A percentile compares a stretch with the other conserved stretches of the same genome.
These are phyloP conservation scores for Agaricus subrufescens DNA, from an alignment of 768 basidiomycete species.

Conservation along the genomic window DNA sequence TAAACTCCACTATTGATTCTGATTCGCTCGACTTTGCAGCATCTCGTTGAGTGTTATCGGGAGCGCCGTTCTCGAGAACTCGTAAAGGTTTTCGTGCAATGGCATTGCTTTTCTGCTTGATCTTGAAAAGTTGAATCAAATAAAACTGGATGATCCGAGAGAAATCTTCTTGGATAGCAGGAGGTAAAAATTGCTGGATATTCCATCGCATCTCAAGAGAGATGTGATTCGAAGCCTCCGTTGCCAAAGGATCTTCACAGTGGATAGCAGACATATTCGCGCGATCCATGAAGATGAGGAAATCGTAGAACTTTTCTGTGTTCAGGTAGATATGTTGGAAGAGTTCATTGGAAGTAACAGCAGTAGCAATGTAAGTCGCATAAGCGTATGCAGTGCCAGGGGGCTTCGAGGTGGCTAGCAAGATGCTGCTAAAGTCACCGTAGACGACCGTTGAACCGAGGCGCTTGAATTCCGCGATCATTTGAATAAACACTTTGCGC, in stretches of 20 bases:
- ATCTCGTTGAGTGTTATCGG: conserved; percentile 64
- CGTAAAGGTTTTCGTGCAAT: conserved; percentile 67
- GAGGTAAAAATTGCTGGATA: conserved; percentile 84
- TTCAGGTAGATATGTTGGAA: conserved; percentile 91
- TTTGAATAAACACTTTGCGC: conserved; percentile 96
- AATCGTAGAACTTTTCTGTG: conserved; percentile 89
- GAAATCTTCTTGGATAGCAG: conserved; percentile 76
- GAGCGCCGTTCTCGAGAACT: conserved; percentile 55
- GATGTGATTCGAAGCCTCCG: conserved; percentile 65
- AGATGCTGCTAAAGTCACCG: conserved; percentile 87
- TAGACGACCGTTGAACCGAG: conserved; percentile 91
- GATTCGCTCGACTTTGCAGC: conserved; percentile 63
- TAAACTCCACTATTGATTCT: conserved; percentile 68
- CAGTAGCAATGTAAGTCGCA: conserved; percentile 90
- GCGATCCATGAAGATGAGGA: conserved; percentile 91
- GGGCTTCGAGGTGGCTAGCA: conserved; percentile 93
- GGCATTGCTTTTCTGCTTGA: conserved; percentile 59
- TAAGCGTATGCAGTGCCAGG: conserved; percentile 94
- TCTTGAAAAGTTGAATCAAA: conserved; percentile 79
- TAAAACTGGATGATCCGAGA: conserved; percentile 69
- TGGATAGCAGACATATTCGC: conserved; percentile 89
- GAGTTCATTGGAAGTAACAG: conserved; percentile 90
- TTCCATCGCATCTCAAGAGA: conserved; percentile 89
- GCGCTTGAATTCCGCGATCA: conserved; percentile 93
- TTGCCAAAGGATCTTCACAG: conserved; percentile 72